A percentile compares a stretch with the other conserved stretches of the same genome.
Conservation (phyloP, 805 yeast species). For the Candida ulmi region DNA sequence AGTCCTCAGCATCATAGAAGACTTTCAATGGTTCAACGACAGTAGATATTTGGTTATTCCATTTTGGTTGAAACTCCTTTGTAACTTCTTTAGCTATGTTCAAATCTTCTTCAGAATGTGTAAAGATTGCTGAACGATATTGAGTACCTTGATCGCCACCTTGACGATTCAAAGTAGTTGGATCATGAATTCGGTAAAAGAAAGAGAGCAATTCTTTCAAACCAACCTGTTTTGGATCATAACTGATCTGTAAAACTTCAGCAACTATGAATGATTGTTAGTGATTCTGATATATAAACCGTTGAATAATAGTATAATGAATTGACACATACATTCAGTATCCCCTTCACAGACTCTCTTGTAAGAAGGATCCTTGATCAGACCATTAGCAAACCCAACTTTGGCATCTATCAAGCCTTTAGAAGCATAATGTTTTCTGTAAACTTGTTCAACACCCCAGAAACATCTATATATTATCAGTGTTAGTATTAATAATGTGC, state of each 20-base stretch:
- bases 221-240: slow-evolving; percentile 60
- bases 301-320: too few relatives aligned
- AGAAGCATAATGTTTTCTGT: slow-evolving; percentile 57
- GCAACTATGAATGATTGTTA: slow-evolving; percentile 45
- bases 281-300: too few relatives aligned
- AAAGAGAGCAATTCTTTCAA: slow-evolving; percentile 67
- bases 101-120: slow-evolving; percentile 44
- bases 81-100: slow-evolving; percentile 40
- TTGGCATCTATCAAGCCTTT: slow-evolving; percentile 68
- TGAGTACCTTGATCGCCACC: slow-evolving; percentile 90
- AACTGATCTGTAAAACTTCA: slow-evolving; percentile 79
- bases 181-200: slow-evolving; percentile 91
- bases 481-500: slow-evolving; percentile 6
- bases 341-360: slow-evolving; percentile 67
- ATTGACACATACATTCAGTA: slow-evolving; percentile 41
- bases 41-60: slow-evolving; percentile 68
- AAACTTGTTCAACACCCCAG: slow-evolving; percentile 89
- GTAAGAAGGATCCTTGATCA: slow-evolving; percentile 49
- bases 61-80: slow-evolving; percentile 58
- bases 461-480: slow-evolving; percentile 51
- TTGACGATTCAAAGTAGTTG: slow-evolving; percentile 76
- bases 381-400: slow-evolving; percentile 92
- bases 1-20: slow-evolving; percentile 94
- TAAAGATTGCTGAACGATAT: slow-evolving; percentile 79
- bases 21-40: slow-evolving; percentile 57